Base-by-base conservation (phyloP, 1,139 yeast genomes). In the Diutina scorzettiae region DNA sequence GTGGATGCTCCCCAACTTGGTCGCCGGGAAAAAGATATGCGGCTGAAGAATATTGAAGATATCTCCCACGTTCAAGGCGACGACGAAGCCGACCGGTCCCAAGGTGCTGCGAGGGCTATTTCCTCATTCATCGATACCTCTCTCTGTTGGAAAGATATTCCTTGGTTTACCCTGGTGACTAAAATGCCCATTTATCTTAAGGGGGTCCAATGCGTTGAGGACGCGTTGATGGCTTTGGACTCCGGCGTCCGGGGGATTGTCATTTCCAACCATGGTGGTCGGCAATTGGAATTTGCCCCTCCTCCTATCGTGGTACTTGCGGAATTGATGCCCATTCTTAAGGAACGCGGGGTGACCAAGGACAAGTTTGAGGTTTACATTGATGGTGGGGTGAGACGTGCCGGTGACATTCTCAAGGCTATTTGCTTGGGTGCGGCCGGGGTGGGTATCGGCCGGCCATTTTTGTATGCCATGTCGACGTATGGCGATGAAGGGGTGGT, bases 1-100 rank as follows among this genome's bases (percentile, higher is more conserved):
- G 96, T 87, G 3, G 97, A 89, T 63, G 96, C 96, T 0, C 96
- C 96, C 3, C 86, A 85, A 49, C 69, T 87, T 45, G 97, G 97
- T n/a, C 76, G 94, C 50, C 76, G 97, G 51, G 96, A 89, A 58
- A 71, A 76, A 48, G 85, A 79, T 50, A 58, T 62, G 74, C 56
- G 76, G 43, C 60, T 64, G 45, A 66, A 64, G 48, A 50, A 62
- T 34, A 50, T 65, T 40, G 65, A 60, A 47, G 71, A 66, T 46
- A 47, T 63, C 72, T 54, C 70, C 66, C 55, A 81, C 71, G 55
- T 56, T 49, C 83, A 76, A 48, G 80, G 71, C 5, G 81, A 73
- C 18, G 41, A 11, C 12, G 80, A 76, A 7, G 72, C 78, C 4
- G 87, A 81, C 53, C 64, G 84, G 43, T 59, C 77, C 16, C 84